Percentiles rank a stretch among this genome's conserved stretches.
phyloP scores from a whole-genome alignment of 768 basidiomycete species.

The Hemileccinum rubropunctum region DNA sequence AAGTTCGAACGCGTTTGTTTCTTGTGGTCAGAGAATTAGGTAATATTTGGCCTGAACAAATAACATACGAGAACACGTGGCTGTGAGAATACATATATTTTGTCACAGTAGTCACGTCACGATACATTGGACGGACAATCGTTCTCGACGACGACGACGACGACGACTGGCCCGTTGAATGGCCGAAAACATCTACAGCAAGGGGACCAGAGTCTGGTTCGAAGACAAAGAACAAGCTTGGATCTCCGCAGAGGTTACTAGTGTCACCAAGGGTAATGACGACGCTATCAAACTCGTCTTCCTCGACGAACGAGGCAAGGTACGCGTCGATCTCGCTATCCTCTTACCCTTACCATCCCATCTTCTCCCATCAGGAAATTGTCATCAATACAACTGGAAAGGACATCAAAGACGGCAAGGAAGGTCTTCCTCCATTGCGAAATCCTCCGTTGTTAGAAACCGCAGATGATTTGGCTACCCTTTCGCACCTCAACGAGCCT shows the following conservation, averaged over 20 bases:
- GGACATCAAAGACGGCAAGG: slow-evolving; percentile 76
- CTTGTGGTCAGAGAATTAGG: slow-evolving; percentile 1
- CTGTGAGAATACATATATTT: slow-evolving; percentile 7
- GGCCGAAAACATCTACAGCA: slow-evolving; percentile 92
- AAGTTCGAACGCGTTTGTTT: background rate
- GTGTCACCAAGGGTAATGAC: slow-evolving; percentile 59
- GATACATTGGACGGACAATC: background rate
- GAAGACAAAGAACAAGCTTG: slow-evolving; percentile 93
- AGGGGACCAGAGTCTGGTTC: slow-evolving; percentile 89
- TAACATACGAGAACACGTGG: slow-evolving; percentile 17
- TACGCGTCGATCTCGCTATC: slow-evolving; percentile 32
- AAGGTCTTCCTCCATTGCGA: slow-evolving; percentile 85
- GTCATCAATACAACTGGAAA: slow-evolving; percentile 74
- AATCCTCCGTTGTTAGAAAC: slow-evolving; percentile 97
- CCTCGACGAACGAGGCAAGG: slow-evolving; percentile 91
- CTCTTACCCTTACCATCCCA: background rate
- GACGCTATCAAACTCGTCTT: slow-evolving; percentile 83
- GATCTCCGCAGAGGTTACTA: slow-evolving; percentile 84
- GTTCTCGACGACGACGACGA: slow-evolving; percentile 20
- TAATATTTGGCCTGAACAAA: slow-evolving; percentile 26
- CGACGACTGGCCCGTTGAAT: slow-evolving; percentile 54
- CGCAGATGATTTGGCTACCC: slow-evolving; percentile 95
- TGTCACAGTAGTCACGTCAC: slow-evolving; percentile 29
- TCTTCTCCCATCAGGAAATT: slow-evolving; percentile 55
- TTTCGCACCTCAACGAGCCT: slow-evolving; percentile 97